Conservation (phyloP, 352 stramenopile species). For the Phytophthora citricola region DNA sequence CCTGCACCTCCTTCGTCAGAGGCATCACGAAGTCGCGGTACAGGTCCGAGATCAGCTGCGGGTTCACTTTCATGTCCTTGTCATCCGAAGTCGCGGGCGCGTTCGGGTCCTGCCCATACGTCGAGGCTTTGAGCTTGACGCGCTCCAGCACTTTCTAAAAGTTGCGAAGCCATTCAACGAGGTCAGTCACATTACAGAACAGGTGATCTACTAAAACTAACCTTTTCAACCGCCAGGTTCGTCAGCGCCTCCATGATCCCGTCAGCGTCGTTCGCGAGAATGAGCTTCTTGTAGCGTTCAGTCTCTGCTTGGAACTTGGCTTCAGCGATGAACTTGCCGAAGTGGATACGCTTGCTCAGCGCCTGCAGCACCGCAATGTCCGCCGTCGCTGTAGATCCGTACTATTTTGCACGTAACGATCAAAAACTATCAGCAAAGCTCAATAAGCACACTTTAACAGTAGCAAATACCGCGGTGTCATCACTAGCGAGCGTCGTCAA, state of each 20-base stretch:
- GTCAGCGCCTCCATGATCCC: slow-evolving; percentile 97
- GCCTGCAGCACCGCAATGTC: slow-evolving; percentile 96
- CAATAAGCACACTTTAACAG: background rate
- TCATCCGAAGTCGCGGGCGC: slow-evolving; percentile 37
- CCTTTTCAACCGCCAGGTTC: slow-evolving; percentile 93
- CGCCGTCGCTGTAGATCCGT: slow-evolving; percentile 80
- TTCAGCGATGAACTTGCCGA: slow-evolving; percentile 98
- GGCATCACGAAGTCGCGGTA: slow-evolving; percentile 99
- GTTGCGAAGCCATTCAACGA: background rate
- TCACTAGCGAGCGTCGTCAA: slow-evolving; percentile 92
- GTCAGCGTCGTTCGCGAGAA: slow-evolving; percentile 91
- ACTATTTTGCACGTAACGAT: slow-evolving; percentile 41
- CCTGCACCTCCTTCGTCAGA: slow-evolving; percentile 99
- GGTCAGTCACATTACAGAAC: background rate
- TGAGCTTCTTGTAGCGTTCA: slow-evolving; percentile 93
- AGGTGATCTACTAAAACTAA: slow-evolving; percentile 24
- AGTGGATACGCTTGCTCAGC: slow-evolving; percentile 97
- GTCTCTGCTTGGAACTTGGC: slow-evolving; percentile 96
- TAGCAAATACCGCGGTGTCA: slow-evolving; percentile 57
- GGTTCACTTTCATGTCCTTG: slow-evolving; percentile 94
- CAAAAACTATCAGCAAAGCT: background rate
- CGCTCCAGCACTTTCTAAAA: slow-evolving; percentile 88
- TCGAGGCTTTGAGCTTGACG: slow-evolving; percentile 96
- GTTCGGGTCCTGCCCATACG: slow-evolving; percentile 93
- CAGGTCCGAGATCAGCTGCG: slow-evolving; percentile 95